Conservation (phyloP, 805 yeast species). For the Lachancea waltii region DNA sequence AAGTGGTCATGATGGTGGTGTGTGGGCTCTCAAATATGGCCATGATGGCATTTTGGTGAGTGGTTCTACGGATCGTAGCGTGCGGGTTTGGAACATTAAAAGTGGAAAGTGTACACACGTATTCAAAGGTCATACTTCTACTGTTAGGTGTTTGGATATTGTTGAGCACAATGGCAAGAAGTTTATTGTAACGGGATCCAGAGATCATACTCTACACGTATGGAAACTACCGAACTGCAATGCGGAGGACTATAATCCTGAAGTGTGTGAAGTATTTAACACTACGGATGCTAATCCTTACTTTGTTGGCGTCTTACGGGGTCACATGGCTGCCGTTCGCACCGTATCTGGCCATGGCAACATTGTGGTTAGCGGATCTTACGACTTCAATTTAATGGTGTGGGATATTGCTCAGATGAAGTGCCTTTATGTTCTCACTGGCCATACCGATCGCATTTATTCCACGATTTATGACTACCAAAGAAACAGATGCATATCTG, state of each 20-base stretch:
- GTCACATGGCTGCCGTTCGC: constrained; percentile 76
- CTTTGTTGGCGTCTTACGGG: constrained; percentile 61
- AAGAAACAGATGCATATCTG: constrained; percentile 77
- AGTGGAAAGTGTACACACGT: constrained; percentile 86
- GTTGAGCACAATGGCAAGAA: constrained; percentile 62
- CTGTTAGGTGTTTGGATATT: constrained; percentile 87
- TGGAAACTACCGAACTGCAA: constrained; percentile 67
- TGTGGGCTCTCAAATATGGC: constrained; percentile 94
- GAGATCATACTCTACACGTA: constrained; percentile 77
- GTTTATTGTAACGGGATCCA: constrained; percentile 76
- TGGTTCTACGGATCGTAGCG: constrained; percentile 92
- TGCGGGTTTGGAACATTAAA: constrained; percentile 85
- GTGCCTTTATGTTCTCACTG: constrained; percentile 67
- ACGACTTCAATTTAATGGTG: constrained; percentile 83
- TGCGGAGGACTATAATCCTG: constrained; percentile 28
- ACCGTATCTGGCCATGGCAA: constrained; percentile 84
- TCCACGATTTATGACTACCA: constrained; percentile 77
- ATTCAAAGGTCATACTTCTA: constrained; percentile 85
- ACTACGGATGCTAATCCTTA: constrained; percentile 46
- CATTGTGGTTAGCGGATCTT: constrained; percentile 80
- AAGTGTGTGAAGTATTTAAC: constrained; percentile 29
- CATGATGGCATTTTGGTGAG: constrained; percentile 66
- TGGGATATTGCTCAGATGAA: constrained; percentile 80
- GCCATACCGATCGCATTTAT: constrained; percentile 84
- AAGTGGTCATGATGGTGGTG: constrained; percentile 94